Evolutionary conservation across 2,329 filamentous ascomycete genomes (phyloP), one percentile per base, ranked within the genome.

Genomic region (Stemphylium vesicarium): DNA sequence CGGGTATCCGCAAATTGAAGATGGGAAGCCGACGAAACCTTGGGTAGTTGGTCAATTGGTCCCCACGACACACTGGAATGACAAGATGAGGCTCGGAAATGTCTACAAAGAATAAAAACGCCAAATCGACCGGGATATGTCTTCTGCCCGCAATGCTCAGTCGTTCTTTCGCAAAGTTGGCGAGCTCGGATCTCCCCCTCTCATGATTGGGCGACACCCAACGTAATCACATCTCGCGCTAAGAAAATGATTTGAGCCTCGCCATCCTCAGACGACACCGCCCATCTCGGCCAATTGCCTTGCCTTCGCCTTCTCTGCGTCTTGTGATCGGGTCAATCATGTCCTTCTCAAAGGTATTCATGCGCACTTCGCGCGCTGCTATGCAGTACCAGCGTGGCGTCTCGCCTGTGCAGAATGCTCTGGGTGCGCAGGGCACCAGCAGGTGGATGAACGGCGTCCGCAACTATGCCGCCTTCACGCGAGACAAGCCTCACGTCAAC

Each of bases 401-500:
- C 75, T 94, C 90, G 80, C 91, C 92, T 48, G 82, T 97, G 68
- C 90, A 92, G 79, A 84, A 85, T 71, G 84, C 85, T 62, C 78
- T 89, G 70, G 84, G 83, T 72, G 79, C 80, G 65, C 84, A 87
- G 77, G 86, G 85, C 74, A 82, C 83, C 64, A 82, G 84, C 65
- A 84, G 85, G 61, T 82, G 88, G 66, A 81, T 89, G 72, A 88
- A 87, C 79, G 79, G 88, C 71, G 83, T 84, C 63, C 80, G 85
- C 76, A 81, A 80, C 68, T 84, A 88, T 75, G 86, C 85, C 55
- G 84, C 77, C 62, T 99, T 90, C 76, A 87, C 96, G 85, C 88
- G 95, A 75, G 88, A 84, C 75, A 99, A 99, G 85, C 95, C 95
- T 56, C 95, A 99, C 79, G 94, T 99, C 66, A 99, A 99, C 82